A percentile compares a stretch with the other conserved stretches of the same genome.
Evolutionary conservation across 345 rosid species (phyloP).

Genomic region (Populus alba): DNA sequence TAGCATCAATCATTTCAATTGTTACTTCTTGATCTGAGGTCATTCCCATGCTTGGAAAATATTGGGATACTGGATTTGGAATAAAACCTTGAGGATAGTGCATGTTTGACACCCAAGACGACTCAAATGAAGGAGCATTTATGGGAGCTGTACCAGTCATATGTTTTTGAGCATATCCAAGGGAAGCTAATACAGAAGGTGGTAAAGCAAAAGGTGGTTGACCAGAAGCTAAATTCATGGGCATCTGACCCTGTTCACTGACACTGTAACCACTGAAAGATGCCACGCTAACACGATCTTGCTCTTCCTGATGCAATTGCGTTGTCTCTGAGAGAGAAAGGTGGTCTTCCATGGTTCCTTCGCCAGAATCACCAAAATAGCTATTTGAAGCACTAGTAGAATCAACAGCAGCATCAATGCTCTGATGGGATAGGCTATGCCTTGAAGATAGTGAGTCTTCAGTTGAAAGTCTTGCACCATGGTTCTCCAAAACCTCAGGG

Average conservation of each 20-base stretch:
- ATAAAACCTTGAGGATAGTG: conserved; percentile 11
- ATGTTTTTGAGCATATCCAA: conserved; percentile 15
- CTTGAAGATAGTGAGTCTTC: background rate
- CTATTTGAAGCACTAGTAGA: conserved; percentile 7
- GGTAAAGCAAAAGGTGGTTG: background rate
- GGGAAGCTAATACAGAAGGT: background rate
- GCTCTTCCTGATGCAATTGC: conserved; percentile 22
- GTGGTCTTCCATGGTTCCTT: background rate
- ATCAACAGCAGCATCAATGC: conserved; percentile 1
- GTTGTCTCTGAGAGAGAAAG: conserved; percentile 7
- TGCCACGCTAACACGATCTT: conserved; percentile 15
- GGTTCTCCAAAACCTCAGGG: conserved; percentile 1
- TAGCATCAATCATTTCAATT: conserved; percentile 1
- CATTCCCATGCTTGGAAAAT: conserved; percentile 13
- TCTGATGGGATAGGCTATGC: conserved; percentile 1
- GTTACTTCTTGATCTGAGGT: conserved; percentile 11
- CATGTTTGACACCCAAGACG: conserved; percentile 11
- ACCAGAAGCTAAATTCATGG: conserved; percentile 9
- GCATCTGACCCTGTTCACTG: conserved; percentile 11
- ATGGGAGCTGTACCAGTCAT: conserved; percentile 5
- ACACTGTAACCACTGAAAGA: conserved; percentile 8
- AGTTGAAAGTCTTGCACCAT: background rate
- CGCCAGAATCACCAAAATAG: background rate
- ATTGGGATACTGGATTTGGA: background rate
- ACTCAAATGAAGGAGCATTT: conserved; percentile 1